A percentile compares a stretch with the other conserved stretches of the same genome.
Evolutionary conservation across 2,329 filamentous ascomycete genomes (phyloP).

Genomic region (Neopestalotiopsis rosae): DNA sequence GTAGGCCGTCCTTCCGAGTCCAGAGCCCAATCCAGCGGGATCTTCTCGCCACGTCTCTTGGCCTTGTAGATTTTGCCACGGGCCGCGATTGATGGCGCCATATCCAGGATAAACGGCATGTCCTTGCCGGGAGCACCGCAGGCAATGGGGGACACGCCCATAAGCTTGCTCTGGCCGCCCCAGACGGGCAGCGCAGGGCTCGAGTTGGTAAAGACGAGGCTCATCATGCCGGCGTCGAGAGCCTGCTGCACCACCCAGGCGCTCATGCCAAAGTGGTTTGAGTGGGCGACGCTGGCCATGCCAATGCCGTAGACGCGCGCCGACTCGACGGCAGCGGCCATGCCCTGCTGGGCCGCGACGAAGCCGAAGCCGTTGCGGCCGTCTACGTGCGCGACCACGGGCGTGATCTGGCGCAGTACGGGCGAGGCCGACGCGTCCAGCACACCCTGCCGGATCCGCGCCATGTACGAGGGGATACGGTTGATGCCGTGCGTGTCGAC

Average conservation of each 20-base stretch:
- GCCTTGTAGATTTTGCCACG: constrained; percentile 78
- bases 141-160: constrained; percentile 77
- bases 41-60: constrained; percentile 67
- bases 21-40: constrained; percentile 76
- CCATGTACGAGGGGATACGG: constrained; percentile 78
- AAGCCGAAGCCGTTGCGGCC: constrained; percentile 79
- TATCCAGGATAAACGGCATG: constrained; percentile 74
- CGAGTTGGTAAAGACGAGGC: constrained; percentile 73
- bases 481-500: constrained; percentile 83
- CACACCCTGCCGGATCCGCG: constrained; percentile 72
- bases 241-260: constrained; percentile 83
- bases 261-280: constrained; percentile 84
- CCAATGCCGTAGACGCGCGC: constrained; percentile 72
- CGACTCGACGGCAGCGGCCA: constrained; percentile 70
- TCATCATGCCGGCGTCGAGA: constrained; percentile 73
- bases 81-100: constrained; percentile 73
- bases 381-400: constrained; percentile 71
- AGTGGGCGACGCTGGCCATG: constrained; percentile 76
- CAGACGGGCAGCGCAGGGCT: constrained; percentile 75
- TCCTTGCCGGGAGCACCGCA: constrained; percentile 73
- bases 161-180: constrained; percentile 70
- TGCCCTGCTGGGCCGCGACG: constrained; percentile 69
- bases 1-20: constrained; percentile 73
- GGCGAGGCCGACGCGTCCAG: constrained; percentile 67
- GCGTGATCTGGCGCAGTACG: constrained; percentile 65